A percentile compares a stretch with the other conserved stretches of the same genome.
phyloP scores from a whole-genome alignment of 306 rosid species.

The Cucumis hystrix region DNA sequence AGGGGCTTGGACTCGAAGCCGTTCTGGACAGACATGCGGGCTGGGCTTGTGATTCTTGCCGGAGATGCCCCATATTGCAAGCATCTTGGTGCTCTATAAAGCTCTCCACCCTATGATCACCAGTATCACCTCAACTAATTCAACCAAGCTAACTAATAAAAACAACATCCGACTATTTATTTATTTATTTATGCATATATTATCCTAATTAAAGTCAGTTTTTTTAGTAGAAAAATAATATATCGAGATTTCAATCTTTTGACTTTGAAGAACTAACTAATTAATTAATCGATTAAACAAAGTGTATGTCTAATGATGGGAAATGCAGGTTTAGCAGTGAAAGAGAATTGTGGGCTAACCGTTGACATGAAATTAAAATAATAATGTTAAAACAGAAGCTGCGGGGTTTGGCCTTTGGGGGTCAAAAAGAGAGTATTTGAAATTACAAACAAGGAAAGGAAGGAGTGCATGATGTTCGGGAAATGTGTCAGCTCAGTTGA shows the following conservation, averaged over 20 bases:
- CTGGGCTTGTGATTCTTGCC: conserved; percentile 44
- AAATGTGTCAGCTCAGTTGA: conserved; percentile 26
- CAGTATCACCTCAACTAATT: not conserved
- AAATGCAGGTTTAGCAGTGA: not conserved
- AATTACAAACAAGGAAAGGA: not conserved
- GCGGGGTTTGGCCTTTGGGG: not conserved
- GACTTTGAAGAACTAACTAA: no score
- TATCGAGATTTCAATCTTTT: no score
- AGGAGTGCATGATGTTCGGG: conserved; percentile 33
- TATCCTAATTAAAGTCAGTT: no score
- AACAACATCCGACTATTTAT: no score
- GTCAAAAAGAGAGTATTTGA: not conserved
- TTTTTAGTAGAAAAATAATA: no score
- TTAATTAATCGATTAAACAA: not conserved
- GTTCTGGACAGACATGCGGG: conserved; percentile 72
- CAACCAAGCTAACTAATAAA: not conserved
- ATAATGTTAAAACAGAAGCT: not conserved
- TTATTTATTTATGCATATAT: no score
- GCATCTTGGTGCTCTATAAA: conserved; percentile 99
- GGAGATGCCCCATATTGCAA: conserved; percentile 65
- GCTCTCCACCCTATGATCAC: conserved; percentile 70
- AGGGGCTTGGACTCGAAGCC: conserved; percentile 80
- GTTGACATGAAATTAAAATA: not conserved
- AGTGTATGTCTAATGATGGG: not conserved
- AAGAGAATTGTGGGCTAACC: not conserved